phyloP scores from a whole-genome alignment of 257 asterid genomes.

The Mentha longifolia region DNA sequence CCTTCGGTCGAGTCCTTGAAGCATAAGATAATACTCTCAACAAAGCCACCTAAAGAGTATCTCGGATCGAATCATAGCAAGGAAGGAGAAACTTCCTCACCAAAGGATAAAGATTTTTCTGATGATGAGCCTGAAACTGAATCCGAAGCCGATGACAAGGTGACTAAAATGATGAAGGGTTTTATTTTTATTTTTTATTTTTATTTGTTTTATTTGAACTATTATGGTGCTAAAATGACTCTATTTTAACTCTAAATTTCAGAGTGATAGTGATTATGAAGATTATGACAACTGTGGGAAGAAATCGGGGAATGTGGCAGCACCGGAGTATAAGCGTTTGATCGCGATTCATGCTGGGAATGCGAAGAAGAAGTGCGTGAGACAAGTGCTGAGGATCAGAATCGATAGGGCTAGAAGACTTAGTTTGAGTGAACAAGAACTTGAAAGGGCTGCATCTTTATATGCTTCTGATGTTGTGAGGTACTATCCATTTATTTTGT shows the following conservation, averaged over 20 bases:
- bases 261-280: constrained; percentile 64
- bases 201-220: not conserved
- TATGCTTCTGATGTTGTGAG: constrained; percentile 61
- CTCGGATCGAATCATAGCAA: constrained; percentile 52
- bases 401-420: constrained; percentile 69
- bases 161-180: constrained; percentile 14
- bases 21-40: constrained; percentile 74
- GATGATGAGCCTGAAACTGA: constrained; percentile 69
- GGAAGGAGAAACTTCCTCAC: constrained; percentile 50
- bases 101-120: constrained; percentile 50
- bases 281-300: constrained; percentile 48
- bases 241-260: constrained; percentile 10
- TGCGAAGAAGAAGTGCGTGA: constrained; percentile 74
- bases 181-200: not conserved
- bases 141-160: constrained; percentile 51
- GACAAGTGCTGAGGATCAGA: constrained; percentile 57
- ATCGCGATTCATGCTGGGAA: constrained; percentile 95
- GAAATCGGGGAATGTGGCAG: constrained; percentile 46
- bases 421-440: constrained; percentile 82
- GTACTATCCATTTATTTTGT: constrained; percentile 35
- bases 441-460: constrained; percentile 68
- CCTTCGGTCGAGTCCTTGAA: constrained; percentile 75
- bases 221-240: not conserved
- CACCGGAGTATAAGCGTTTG: constrained; percentile 69
- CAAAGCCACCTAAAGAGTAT: constrained; percentile 89